Evolutionary conservation across 768 basidiomycete species (phyloP), one percentile per base, ranked within the genome.

Genomic region (Leccinum variicolor): DNA sequence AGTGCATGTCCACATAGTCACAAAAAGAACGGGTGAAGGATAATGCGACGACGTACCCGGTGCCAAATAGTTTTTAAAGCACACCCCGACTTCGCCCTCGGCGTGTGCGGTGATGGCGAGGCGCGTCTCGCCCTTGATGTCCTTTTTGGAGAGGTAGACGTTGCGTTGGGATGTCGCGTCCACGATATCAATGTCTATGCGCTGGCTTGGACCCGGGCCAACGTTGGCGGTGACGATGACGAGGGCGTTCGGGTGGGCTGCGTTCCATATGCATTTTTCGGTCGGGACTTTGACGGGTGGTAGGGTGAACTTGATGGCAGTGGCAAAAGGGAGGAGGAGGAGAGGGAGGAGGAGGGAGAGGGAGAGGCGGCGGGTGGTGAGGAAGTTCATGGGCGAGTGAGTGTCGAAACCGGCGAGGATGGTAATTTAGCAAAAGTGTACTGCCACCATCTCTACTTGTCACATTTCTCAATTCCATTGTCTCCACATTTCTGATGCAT

Each of bases 221-320:
- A 96, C 88, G 69, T 97, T 96, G 46, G 96, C 94, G 0, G 96
- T 98, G 63, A 97, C 94, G 65, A 99, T 92, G 69, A 98, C 92
- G 34, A 98, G 87, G 6, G 92, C 83, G 65, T 93, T 86, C 6
- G 81, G 75, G 67, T 94, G 90, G 9, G 87, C 96, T 23, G 89
- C 78, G 70, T 99, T 97, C 97, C 97, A 99, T 56, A 98, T 87
- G 74, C 96, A 98, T 74, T 93, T 94, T 62, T 82, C 67, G 26
- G 79, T 75, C 1, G 96, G 94, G 63, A 87, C 83, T 59, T 85
- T 84, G 60, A 80, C 81, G 1, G 94, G 85, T 31, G 75, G 82
- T 23, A 97, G 77, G 36, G 80, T 70, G 73, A 98, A 97, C 75
- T 98, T 98, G 76, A 99, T 90, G 51, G 90, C 92, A 39, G 66